phyloP scores from a whole-genome alignment of 106 monocot genomes.

The Dioscorea alata region DNA sequence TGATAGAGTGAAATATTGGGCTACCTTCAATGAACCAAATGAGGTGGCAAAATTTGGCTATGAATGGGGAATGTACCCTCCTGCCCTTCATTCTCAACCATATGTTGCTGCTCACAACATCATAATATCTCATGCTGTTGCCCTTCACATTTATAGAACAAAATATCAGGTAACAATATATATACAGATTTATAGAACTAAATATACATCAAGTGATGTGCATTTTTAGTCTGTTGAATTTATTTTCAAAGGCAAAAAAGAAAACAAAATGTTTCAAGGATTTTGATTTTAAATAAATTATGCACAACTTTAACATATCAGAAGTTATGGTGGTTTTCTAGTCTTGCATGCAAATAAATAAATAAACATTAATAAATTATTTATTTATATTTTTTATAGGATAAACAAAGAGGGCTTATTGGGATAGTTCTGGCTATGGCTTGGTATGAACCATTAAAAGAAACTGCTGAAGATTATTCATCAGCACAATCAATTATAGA shows the following conservation, averaged over 20 bases:
- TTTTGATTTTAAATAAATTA: too few species aligned
- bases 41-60: conserved; percentile 25
- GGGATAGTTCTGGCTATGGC: conserved; percentile 23
- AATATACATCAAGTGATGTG: not conserved
- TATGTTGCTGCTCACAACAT: conserved; percentile 36
- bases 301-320: too few species aligned
- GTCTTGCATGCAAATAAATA: too few species aligned
- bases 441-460: conserved; percentile 28
- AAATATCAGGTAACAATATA: conserved; percentile 29
- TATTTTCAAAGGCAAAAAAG: too few species aligned
- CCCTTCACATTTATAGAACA: conserved; percentile 30
- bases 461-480: conserved; percentile 12
- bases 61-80: conserved; percentile 28
- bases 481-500: conserved; percentile 21
- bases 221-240: too few species aligned
- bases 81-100: conserved; percentile 27
- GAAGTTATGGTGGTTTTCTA: too few species aligned
- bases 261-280: too few species aligned
- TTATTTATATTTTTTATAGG: conserved; percentile 3
- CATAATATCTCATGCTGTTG: conserved; percentile 40
- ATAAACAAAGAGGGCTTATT: conserved; percentile 30
- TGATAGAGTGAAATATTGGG: conserved; percentile 54
- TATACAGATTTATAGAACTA: conserved; percentile 23
- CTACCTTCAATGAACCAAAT: conserved; percentile 57
- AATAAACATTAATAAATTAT: not conserved